phyloP scores from a whole-genome alignment of 2,329 filamentous ascomycete species.

The Colletotrichum sp. region DNA sequence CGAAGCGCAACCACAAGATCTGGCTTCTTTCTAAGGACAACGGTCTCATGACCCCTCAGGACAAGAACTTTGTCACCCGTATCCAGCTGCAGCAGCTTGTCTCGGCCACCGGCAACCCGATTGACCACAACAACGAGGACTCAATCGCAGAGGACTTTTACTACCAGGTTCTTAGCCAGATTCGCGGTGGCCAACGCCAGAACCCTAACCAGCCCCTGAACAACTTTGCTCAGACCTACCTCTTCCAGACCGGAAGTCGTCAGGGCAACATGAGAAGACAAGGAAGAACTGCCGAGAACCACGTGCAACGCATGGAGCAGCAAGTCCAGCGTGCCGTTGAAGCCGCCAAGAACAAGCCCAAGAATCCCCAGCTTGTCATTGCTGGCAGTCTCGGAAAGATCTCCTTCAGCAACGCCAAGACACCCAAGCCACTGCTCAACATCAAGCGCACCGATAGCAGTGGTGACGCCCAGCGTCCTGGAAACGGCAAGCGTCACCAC shows the following conservation, averaged over 20 bases:
- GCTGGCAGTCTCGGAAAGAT: constrained; percentile 97
- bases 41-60: constrained; percentile 96
- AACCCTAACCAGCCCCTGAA: constrained; percentile 92
- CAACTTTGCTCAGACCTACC: constrained; percentile 96
- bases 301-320: constrained; percentile 99
- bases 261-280: constrained; percentile 77
- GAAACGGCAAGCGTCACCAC: constrained; percentile 46
- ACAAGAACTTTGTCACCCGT: constrained; percentile 98
- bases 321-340: constrained; percentile 97
- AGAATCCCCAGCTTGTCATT: constrained; percentile 96
- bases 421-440: constrained; percentile 91
- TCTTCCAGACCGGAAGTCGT: constrained; percentile 91
- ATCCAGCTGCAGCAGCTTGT: constrained; percentile 98
- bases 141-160: constrained; percentile 94
- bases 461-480: constrained; percentile 60
- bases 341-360: constrained; percentile 95
- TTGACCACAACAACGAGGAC: constrained; percentile 80
- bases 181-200: constrained; percentile 86
- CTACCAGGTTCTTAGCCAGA: constrained; percentile 96
- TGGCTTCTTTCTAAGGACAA: constrained; percentile 92
- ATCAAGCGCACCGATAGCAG: constrained; percentile 85
- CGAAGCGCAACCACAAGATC: constrained; percentile 98
- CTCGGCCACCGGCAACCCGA: constrained; percentile 85
- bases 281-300: constrained; percentile 87
- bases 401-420: constrained; percentile 98